Conservation (phyloP, 2,329 filamentous ascomycete species). For the Arachnopeziza araneosa region DNA sequence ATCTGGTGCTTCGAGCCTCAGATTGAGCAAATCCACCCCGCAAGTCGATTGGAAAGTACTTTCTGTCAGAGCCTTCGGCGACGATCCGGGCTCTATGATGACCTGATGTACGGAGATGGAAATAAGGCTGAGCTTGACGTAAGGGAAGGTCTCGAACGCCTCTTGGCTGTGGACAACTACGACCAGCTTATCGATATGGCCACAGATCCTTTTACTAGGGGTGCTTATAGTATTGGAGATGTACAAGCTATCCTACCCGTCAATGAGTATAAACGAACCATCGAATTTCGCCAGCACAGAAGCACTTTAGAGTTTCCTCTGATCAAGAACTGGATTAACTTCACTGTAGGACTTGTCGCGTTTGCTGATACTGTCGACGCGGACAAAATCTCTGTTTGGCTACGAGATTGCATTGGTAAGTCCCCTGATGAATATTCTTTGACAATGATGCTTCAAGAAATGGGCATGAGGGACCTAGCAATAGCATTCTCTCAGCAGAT, state of each 20-base stretch:
- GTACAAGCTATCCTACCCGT: neutral
- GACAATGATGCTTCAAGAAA: neutral
- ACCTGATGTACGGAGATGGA: no score
- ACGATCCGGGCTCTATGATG: no score
- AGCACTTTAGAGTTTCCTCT: neutral
- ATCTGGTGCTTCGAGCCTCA: neutral
- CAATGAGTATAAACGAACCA: neutral
- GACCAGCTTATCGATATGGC: no score
- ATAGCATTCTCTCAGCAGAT: neutral
- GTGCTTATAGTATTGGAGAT: neutral
- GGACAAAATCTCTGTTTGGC: neutral
- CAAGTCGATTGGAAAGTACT: neutral
- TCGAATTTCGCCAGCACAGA: neutral
- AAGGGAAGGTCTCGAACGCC: no score
- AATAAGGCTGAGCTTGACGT: no score
- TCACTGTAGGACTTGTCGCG: conserved; percentile 12
- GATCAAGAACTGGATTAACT: conserved; percentile 15
- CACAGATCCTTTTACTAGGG: neutral
- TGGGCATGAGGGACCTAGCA: neutral
- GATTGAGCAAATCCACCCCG: neutral
- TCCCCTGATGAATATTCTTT: neutral
- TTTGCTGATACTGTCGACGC: conserved; percentile 3
- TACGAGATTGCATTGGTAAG: neutral
- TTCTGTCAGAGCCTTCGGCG: neutral
- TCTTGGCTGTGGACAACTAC: no score